phyloP scores from a whole-genome alignment of 148 eudicot species.

The Salicornia ramosissima region DNA sequence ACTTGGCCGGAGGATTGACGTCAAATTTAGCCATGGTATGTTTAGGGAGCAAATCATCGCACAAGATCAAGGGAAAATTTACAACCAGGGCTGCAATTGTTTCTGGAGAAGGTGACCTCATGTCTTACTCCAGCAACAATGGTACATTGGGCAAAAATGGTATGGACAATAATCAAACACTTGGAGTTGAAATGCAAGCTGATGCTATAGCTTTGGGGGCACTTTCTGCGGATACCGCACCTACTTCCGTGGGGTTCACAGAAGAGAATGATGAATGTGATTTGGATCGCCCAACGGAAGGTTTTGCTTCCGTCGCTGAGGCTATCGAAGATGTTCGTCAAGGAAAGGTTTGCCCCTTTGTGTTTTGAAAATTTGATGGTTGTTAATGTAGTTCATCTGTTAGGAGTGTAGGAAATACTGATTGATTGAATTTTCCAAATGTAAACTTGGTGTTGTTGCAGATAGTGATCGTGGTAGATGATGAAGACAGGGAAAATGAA shows the following conservation, averaged over 20 bases:
- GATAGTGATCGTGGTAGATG: slow-evolving; percentile 92
- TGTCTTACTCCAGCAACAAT: slow-evolving; percentile 36
- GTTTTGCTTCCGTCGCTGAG: slow-evolving; percentile 85
- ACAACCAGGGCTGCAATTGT: slow-evolving; percentile 50
- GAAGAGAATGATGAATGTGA: slow-evolving; percentile 57
- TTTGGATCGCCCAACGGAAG: slow-evolving; percentile 62
- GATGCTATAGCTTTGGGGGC: slow-evolving; percentile 56
- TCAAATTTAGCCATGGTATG: slow-evolving; percentile 31
- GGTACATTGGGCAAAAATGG: slow-evolving; percentile 23
- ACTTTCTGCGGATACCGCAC: slow-evolving; percentile 70
- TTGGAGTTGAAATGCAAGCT: slow-evolving; percentile 61
- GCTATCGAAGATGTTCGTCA: slow-evolving; percentile 91
- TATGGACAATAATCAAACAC: slow-evolving; percentile 30
- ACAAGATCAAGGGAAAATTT: slow-evolving; percentile 28
- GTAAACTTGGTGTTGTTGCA: slow-evolving; percentile 27
- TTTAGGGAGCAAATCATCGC: slow-evolving; percentile 33
- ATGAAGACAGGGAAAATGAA: slow-evolving; percentile 93
- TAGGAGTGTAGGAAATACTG: background rate
- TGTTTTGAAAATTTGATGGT: background rate
- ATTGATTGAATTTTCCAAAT: slow-evolving; percentile 2
- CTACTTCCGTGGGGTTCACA: slow-evolving; percentile 42
- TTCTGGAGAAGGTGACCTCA: slow-evolving; percentile 60
- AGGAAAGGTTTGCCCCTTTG: slow-evolving; percentile 68
- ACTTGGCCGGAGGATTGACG: slow-evolving; percentile 32
- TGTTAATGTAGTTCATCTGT: background rate